These are phyloP conservation scores for Dactylis glomerata DNA, from an alignment of 176 grass and related monocot species.

Conservation along the genomic window DNA sequence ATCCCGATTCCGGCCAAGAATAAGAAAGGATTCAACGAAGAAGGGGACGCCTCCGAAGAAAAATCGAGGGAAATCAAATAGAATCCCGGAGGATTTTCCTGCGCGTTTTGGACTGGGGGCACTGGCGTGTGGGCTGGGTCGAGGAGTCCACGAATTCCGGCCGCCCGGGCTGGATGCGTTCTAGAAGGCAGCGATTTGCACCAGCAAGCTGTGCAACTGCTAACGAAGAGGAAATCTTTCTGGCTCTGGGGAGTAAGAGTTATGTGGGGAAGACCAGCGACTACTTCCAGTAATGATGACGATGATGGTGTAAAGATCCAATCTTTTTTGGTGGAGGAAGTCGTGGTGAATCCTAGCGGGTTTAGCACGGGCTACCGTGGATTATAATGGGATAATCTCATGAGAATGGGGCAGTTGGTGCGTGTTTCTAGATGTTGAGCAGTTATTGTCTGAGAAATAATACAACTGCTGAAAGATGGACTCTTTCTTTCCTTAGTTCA, in stretches of 20 bases:
- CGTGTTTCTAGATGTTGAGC: not conserved
- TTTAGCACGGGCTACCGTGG: not conserved
- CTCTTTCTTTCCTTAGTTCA: not conserved
- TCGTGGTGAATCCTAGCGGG: not conserved
- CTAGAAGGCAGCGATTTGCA: slow-evolving; percentile 9
- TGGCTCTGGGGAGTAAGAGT: not conserved
- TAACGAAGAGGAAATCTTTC: slow-evolving; percentile 6
- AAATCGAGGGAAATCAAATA: not conserved
- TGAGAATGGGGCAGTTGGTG: slow-evolving; percentile 21
- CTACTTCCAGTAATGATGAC: not conserved
- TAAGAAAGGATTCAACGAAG: slow-evolving; percentile 23
- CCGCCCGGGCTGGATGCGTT: slow-evolving; percentile 28
- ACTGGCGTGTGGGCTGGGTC: slow-evolving; percentile 37
- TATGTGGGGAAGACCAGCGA: not conserved
- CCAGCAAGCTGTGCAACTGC: not conserved
- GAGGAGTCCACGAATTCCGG: slow-evolving; percentile 28
- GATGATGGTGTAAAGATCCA: slow-evolving; percentile 3
- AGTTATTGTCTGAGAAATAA: slow-evolving; percentile 7
- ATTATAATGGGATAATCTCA: too few relatives aligned
- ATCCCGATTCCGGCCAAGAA: not conserved
- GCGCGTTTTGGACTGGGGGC: slow-evolving; percentile 15
- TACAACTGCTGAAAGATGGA: too few relatives aligned
- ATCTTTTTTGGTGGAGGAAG: not conserved
- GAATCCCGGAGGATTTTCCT: not conserved
- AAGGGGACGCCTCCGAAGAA: not conserved